Conservation (phyloP, 202 grass and related monocot species). For the Bolboschoenoplectus hybrid region DNA sequence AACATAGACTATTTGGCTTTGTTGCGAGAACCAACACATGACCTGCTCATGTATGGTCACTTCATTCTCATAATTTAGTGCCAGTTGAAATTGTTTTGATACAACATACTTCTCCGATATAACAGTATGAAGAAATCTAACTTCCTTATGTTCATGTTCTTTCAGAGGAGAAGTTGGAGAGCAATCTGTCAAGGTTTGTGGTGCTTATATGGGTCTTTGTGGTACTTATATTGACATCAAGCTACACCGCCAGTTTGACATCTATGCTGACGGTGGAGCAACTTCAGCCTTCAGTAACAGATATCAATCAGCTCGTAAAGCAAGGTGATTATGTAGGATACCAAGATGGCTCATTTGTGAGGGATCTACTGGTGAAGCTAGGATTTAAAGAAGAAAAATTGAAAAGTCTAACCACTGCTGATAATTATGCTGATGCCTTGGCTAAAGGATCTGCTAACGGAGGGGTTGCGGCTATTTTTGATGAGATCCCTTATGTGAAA, state of each 20-base stretch:
- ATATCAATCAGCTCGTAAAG: conserved; percentile 55
- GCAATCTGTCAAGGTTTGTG: conserved; percentile 77
- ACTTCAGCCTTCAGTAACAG: conserved; percentile 65
- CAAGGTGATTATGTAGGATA: conserved; percentile 49
- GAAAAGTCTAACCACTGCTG: conserved; percentile 46
- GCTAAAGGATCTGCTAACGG: conserved; percentile 51
- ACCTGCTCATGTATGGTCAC: background rate
- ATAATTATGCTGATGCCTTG: conserved; percentile 62
- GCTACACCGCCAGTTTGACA: conserved; percentile 93
- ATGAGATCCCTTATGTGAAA: conserved; percentile 88
- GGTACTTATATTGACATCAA: conserved; percentile 89
- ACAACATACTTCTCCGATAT: background rate
- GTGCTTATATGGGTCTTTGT: conserved; percentile 87
- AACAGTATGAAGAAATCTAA: background rate
- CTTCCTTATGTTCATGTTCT: background rate
- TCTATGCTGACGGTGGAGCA: conserved; percentile 95
- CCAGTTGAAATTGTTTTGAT: background rate
- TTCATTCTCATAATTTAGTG: background rate
- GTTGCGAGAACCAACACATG: background rate
- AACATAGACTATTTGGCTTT: background rate
- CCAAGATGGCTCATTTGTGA: conserved; percentile 73
- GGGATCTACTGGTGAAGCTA: conserved; percentile 21
- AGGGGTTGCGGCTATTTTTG: conserved; percentile 71
- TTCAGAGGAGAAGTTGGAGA: conserved; percentile 85
- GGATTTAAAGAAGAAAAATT: conserved; percentile 47